Evolutionary conservation across 495 filamentous ascomycete species (phyloP), one percentile per base, ranked within the genome.

Genomic region (Darksidea phi): DNA sequence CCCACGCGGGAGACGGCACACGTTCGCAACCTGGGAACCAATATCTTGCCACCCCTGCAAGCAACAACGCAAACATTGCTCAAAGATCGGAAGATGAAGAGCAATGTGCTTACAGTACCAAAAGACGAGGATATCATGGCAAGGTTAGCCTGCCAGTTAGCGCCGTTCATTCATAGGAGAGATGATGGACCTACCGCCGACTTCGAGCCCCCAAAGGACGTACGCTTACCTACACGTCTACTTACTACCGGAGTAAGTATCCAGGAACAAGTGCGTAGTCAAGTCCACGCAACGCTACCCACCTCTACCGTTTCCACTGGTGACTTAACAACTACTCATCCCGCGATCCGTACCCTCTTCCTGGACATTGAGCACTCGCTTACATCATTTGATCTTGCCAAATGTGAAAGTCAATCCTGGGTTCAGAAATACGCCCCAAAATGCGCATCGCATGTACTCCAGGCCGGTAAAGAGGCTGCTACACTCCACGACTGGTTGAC

Each of bases 401-500:
- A 82, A 41, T 95, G 86, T 64, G 94, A 97, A 66, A 78, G 75
- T 0, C 76, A 79, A 24, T 74, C 84, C 41, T 99, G 95, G 95
- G 67, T 76, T 1, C 86, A 91, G 26, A 99, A 99, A 65, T 96
- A 97, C 76, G 84, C 90, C 0, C 95, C 95, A 0, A 75, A 68
- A 26, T 76, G 70, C 23, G 84, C 90, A 0, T 76, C 76, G 6
- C 83, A 92, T 58, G 87, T 96, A 1, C 80, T 99, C 21, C 92
- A 96, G 68, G 68, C 76, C 18, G 88, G 89, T 0, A 81, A 74
- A 10, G 90, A 97, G 71, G 83, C 82, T 5, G 71, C 78, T 6
- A 75, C 95, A 26, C 72, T 99, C 28, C 82, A 84, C 47, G 86
- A 96, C 50, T 99, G 95, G 95, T 77, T 99, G n/a, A 79, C 79